Conservation (phyloP, 805 yeast species). For the Candida silvatica region DNA sequence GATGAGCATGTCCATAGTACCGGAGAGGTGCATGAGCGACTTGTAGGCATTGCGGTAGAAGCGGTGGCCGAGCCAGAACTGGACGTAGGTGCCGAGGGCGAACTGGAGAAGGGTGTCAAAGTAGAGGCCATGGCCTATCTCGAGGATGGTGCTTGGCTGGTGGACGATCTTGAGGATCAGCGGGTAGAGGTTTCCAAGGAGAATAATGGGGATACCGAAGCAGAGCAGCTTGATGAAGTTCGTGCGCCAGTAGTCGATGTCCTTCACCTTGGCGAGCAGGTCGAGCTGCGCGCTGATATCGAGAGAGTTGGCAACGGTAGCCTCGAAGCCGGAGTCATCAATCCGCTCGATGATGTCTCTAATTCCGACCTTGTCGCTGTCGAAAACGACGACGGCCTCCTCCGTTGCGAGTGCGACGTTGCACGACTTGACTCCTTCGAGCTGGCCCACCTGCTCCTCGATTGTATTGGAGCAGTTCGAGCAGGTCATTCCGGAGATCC, state of each 20-base stretch:
- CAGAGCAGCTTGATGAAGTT: constrained; percentile 43
- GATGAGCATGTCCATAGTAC: constrained; percentile 90
- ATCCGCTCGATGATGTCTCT: constrained; percentile 52
- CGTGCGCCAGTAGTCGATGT: constrained; percentile 61
- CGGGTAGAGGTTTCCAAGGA: constrained; percentile 42
- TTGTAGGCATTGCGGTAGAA: constrained; percentile 60
- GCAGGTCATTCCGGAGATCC: constrained; percentile 55
- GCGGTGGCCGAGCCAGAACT: constrained; percentile 55
- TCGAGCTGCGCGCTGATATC: constrained; percentile 65
- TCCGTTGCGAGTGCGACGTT: constrained; percentile 45
- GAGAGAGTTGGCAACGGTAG: constrained; percentile 34
- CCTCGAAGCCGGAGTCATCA: constrained; percentile 45
- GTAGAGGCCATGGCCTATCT: constrained; percentile 45
- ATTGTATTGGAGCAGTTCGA: constrained; percentile 44
- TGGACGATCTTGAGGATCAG: constrained; percentile 20
- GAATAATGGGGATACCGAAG: constrained; percentile 56
- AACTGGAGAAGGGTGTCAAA: constrained; percentile 57
- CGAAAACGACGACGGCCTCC: constrained; percentile 44
- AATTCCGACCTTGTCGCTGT: constrained; percentile 46
- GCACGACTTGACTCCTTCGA: constrained; percentile 42
- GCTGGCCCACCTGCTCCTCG: constrained; percentile 32
- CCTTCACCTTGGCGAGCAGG: constrained; percentile 59
- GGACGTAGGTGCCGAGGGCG: constrained; percentile 47
- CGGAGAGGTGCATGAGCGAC: constrained; percentile 61
- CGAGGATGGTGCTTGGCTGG: constrained; percentile 6